phyloP scores from a whole-genome alignment of 768 basidiomycete genomes.

The Rhodocollybia butyracea region DNA sequence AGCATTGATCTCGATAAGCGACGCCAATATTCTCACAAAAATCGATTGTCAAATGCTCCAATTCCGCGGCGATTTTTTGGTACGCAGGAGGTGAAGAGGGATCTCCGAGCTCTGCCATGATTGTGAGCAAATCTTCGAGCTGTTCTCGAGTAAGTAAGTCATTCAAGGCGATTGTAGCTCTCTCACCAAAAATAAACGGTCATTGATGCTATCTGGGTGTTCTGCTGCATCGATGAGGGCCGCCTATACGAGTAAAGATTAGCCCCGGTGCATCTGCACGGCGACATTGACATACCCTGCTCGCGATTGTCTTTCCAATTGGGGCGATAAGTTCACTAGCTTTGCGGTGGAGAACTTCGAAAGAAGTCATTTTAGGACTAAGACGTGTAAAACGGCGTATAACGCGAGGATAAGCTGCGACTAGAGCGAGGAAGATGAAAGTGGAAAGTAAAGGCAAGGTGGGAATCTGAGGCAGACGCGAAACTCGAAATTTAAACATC shows the following conservation, averaged over 20 bases:
- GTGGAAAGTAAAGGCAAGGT: background rate
- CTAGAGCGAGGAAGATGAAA: background rate
- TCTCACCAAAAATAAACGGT: constrained; percentile 58
- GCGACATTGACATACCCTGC: background rate
- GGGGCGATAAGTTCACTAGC: background rate
- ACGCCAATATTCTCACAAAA: constrained; percentile 45
- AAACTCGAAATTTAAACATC: too few species aligned
- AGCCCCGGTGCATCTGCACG: background rate
- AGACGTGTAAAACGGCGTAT: background rate
- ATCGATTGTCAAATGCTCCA: constrained; percentile 51
- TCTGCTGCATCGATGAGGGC: constrained; percentile 33
- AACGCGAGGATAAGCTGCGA: background rate
- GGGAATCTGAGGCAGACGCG: constrained; percentile 1
- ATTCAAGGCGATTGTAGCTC: background rate
- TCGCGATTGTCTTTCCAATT: background rate
- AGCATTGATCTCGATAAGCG: constrained; percentile 6
- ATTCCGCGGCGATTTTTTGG: constrained; percentile 25
- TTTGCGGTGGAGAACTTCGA: background rate
- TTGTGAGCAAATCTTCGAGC: constrained; percentile 60
- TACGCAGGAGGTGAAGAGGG: constrained; percentile 23
- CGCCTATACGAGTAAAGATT: background rate
- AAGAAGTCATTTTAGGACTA: background rate
- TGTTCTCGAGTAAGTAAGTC: constrained; percentile 18
- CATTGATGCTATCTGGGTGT: constrained; percentile 46
- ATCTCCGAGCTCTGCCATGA: constrained; percentile 53